Evolutionary conservation across 768 basidiomycete genomes (phyloP).

Genomic region (Porpolomopsis calyptriformis): DNA sequence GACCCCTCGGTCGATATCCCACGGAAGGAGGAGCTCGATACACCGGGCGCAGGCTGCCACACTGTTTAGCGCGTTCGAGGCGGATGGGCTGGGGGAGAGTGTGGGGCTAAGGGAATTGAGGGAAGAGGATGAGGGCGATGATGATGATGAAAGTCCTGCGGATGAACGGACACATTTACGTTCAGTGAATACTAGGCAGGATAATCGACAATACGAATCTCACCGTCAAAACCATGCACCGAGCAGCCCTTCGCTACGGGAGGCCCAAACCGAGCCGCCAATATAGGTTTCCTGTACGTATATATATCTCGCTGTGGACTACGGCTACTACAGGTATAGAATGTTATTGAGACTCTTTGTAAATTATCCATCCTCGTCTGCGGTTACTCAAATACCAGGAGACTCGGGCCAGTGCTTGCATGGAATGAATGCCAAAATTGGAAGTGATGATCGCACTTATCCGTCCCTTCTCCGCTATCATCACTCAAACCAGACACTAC

Average conservation of each 20-base stretch:
- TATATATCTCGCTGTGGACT: neutral
- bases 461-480: neutral
- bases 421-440: no score
- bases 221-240: slow-evolving; percentile 2
- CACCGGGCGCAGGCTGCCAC: slow-evolving; percentile 56
- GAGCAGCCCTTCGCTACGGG: neutral
- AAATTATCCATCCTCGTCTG: no score
- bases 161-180: slow-evolving; percentile 32
- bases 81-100: slow-evolving; percentile 26
- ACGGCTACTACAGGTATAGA: neutral
- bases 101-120: slow-evolving; percentile 52
- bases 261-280: neutral
- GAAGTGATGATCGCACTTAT: neutral
- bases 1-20: slow-evolving; percentile 29
- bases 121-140: slow-evolving; percentile 60
- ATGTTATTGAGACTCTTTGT: no score
- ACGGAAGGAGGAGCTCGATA: slow-evolving; percentile 56
- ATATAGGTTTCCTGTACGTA: neutral
- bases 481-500: neutral
- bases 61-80: slow-evolving; percentile 70
- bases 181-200: neutral
- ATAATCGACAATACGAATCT: neutral
- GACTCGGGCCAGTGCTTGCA: no score
- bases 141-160: slow-evolving; percentile 36
- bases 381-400: no score